Conservation (phyloP, 2,329 filamentous ascomycete genomes). For the Trichophyton schoenleinii region DNA sequence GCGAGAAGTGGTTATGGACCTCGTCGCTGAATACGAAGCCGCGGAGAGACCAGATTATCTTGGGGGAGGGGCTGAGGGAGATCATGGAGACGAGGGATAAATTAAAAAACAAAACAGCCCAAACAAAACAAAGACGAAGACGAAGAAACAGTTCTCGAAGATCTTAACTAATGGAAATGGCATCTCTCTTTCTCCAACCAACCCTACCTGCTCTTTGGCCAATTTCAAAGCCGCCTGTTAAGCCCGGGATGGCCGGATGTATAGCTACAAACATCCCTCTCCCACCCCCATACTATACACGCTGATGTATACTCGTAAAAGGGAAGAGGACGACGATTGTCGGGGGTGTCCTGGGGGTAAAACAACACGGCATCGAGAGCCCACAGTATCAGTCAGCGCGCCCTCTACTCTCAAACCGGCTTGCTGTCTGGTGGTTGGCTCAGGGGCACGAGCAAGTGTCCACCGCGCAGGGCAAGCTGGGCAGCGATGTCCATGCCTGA, state of each 20-base stretch:
- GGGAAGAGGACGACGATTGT: background rate
- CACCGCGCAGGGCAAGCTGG: background rate
- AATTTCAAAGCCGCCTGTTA: background rate
- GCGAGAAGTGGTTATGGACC: constrained; percentile 74
- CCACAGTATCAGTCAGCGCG: background rate
- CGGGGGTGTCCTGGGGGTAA: background rate
- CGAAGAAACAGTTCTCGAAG: background rate
- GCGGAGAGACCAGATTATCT: constrained; percentile 86
- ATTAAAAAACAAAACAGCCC: background rate
- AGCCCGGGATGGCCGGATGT: background rate
- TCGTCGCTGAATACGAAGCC: constrained; percentile 91
- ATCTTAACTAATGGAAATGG: background rate
- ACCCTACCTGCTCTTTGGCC: background rate
- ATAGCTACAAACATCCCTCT: no score
- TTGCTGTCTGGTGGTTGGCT: background rate
- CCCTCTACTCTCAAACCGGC: background rate
- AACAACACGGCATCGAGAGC: background rate
- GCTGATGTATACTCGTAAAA: no score
- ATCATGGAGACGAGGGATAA: constrained; percentile 11
- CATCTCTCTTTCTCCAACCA: background rate
- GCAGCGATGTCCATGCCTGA: background rate
- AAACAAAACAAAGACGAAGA: background rate
- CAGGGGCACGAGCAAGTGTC: background rate
- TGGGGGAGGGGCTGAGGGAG: constrained; percentile 32
- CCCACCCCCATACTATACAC: no score